These are phyloP conservation scores for Polychaeton citri DNA, from an alignment of 2,329 filamentous ascomycete genomes.

Conservation along the genomic window DNA sequence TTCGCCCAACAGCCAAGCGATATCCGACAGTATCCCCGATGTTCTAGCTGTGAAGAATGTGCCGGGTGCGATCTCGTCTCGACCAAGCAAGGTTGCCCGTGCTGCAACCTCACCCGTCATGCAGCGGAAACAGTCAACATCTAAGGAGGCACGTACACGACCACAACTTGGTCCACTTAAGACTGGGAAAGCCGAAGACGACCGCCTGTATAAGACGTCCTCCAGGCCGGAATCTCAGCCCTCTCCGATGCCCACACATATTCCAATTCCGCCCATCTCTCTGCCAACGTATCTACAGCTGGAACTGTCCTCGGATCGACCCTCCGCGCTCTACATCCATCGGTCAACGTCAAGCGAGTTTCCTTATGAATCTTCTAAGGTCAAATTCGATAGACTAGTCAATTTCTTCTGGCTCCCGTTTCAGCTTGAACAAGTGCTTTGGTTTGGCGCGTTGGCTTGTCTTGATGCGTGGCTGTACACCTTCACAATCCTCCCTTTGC, in stretches of 20 bases:
- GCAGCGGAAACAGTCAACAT: slow-evolving; percentile 23
- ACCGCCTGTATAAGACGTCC: slow-evolving; percentile 15
- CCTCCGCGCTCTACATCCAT: slow-evolving; percentile 51
- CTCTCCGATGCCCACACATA: slow-evolving; percentile 36
- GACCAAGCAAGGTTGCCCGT: slow-evolving; percentile 20
- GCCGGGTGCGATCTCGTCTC: slow-evolving; percentile 8
- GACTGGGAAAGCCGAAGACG: slow-evolving; percentile 15
- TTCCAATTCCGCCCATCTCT: slow-evolving; percentile 49
- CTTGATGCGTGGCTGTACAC: slow-evolving; percentile 94
- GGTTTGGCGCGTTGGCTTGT: slow-evolving; percentile 82
- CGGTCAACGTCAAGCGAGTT: slow-evolving; percentile 43
- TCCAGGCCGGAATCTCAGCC: slow-evolving; percentile 19
- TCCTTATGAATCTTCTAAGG: slow-evolving; percentile 81
- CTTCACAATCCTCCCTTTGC: slow-evolving; percentile 84
- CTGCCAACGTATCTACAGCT: slow-evolving; percentile 53
- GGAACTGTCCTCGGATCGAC: slow-evolving; percentile 46
- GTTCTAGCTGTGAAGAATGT: slow-evolving; percentile 19
- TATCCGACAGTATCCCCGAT: slow-evolving; percentile 9
- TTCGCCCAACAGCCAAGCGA: neutral
- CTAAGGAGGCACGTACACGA: slow-evolving; percentile 6
- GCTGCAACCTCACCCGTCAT: slow-evolving; percentile 25
- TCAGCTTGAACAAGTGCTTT: slow-evolving; percentile 70
- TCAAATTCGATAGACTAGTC: slow-evolving; percentile 81
- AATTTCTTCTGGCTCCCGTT: slow-evolving; percentile 77
- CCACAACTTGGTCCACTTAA: slow-evolving; percentile 20